These are phyloP conservation scores for Globisporangium cylindrosporum DNA, from an alignment of 352 stramenopile species.

Conservation along the genomic window DNA sequence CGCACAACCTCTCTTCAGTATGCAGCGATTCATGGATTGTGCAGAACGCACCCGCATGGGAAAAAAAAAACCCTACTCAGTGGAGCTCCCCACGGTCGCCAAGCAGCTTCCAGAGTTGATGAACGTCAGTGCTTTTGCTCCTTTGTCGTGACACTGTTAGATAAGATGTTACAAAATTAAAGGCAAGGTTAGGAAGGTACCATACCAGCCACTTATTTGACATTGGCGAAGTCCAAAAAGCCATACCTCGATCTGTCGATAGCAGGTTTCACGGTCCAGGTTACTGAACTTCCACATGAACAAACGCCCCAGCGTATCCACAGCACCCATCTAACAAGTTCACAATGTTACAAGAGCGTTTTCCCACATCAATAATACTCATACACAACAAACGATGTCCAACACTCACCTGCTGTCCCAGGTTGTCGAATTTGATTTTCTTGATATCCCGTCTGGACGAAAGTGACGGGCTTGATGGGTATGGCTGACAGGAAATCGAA, in stretches of 20 bases:
- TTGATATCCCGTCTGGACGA: slow-evolving; percentile 65
- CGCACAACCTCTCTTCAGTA: neutral
- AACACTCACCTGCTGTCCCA: slow-evolving; percentile 62
- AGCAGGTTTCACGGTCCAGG: slow-evolving; percentile 61
- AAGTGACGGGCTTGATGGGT: slow-evolving; percentile 55
- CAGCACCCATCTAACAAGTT: slow-evolving; percentile 60
- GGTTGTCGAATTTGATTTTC: slow-evolving; percentile 73
- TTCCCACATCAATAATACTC: too few relatives aligned
- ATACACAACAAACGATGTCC: too few relatives aligned
- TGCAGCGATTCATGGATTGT: neutral
- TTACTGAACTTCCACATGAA: slow-evolving; percentile 84
- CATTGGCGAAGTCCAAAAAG: too few relatives aligned
- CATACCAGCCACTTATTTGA: neutral
- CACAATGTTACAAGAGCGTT: neutral
- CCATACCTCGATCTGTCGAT: slow-evolving; percentile 59
- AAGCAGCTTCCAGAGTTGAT: slow-evolving; percentile 79
- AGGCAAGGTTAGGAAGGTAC: neutral
- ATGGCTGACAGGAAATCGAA: slow-evolving; percentile 31
- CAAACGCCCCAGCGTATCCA: slow-evolving; percentile 64
- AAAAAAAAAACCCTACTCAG: slow-evolving; percentile 44
- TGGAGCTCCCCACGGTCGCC: slow-evolving; percentile 69
- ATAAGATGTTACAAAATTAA: neutral
- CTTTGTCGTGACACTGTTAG: slow-evolving; percentile 78
- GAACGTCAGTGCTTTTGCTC: slow-evolving; percentile 72
- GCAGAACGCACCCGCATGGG: slow-evolving; percentile 3